A percentile compares a stretch with the other conserved stretches of the same genome.
Evolutionary conservation across 768 basidiomycete genomes (phyloP).

Genomic region (Trametes coccinea): DNA sequence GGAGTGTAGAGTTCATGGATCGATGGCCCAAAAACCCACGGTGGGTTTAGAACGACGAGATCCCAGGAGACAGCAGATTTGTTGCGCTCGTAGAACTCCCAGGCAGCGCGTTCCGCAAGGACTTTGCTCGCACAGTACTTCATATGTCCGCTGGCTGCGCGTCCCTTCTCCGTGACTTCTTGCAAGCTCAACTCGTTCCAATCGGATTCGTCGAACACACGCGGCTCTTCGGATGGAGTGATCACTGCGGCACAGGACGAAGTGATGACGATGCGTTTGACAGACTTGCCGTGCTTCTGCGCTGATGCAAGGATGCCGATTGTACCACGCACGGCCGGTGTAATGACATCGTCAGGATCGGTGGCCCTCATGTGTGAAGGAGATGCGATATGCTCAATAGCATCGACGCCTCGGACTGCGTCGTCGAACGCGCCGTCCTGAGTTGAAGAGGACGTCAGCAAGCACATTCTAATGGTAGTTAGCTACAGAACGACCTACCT

Average conservation of each 20-base stretch:
- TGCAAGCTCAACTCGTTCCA: slow-evolving; percentile 59
- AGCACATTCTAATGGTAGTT: too few relatives aligned
- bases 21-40: slow-evolving; percentile 35
- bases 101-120: slow-evolving; percentile 60
- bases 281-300: slow-evolving; percentile 41
- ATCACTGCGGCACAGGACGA: slow-evolving; percentile 54
- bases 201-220: slow-evolving; percentile 48
- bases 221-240: slow-evolving; percentile 22
- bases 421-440: slow-evolving; percentile 76
- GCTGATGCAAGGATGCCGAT: slow-evolving; percentile 59
- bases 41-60: slow-evolving; percentile 54
- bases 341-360: slow-evolving; percentile 56
- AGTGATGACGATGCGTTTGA: slow-evolving; percentile 66
- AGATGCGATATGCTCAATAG: slow-evolving; percentile 68
- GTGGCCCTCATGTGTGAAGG: slow-evolving; percentile 51
- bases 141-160: slow-evolving; percentile 36
- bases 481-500: slow-evolving; percentile 34
- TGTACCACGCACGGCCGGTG: slow-evolving; percentile 74
- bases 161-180: slow-evolving; percentile 50
- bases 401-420: slow-evolving; percentile 75
- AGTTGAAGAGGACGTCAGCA: too few relatives aligned
- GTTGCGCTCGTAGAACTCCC: slow-evolving; percentile 48
- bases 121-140: slow-evolving; percentile 62
- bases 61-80: slow-evolving; percentile 50
- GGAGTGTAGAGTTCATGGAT: slow-evolving; percentile 36